Conservation (phyloP, 306 rosid genomes). For the Vachellia pachyceras region DNA sequence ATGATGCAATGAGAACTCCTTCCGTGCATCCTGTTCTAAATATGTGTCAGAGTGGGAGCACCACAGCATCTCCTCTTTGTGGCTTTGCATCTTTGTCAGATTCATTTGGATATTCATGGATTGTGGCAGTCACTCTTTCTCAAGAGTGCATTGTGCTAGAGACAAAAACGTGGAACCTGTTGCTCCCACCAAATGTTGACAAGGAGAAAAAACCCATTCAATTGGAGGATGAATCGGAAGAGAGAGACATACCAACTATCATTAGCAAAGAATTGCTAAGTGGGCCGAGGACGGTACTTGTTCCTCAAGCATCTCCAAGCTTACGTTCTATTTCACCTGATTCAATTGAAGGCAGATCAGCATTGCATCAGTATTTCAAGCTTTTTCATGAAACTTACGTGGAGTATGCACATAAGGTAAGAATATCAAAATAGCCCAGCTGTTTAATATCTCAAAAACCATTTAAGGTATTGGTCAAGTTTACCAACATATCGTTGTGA, state of each 20-base stretch:
- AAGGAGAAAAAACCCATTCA: conserved; percentile 50
- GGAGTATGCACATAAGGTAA: conserved; percentile 95
- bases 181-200: conserved; percentile 70
- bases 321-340: conserved; percentile 83
- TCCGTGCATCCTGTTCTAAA: conserved; percentile 90
- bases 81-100: conserved; percentile 90
- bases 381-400: conserved; percentile 93
- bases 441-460: neutral
- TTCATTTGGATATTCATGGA: conserved; percentile 98
- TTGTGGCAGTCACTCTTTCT: conserved; percentile 73
- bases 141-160: conserved; percentile 83
- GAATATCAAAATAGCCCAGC: conserved; percentile 27
- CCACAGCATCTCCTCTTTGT: conserved; percentile 63
- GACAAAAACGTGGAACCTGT: conserved; percentile 81
- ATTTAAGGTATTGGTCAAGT: conserved; percentile 1
- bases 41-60: conserved; percentile 78
- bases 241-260: conserved; percentile 61
- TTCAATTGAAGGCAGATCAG: conserved; percentile 91
- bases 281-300: conserved; percentile 84
- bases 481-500: conserved; percentile 1
- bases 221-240: conserved; percentile 51
- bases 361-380: conserved; percentile 91
- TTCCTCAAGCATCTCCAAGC: conserved; percentile 78
- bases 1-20: conserved; percentile 77
- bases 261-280: conserved; percentile 85